Conservation (phyloP, 192 early-diverging fungal species). For the Entophlyctis luteolus region DNA sequence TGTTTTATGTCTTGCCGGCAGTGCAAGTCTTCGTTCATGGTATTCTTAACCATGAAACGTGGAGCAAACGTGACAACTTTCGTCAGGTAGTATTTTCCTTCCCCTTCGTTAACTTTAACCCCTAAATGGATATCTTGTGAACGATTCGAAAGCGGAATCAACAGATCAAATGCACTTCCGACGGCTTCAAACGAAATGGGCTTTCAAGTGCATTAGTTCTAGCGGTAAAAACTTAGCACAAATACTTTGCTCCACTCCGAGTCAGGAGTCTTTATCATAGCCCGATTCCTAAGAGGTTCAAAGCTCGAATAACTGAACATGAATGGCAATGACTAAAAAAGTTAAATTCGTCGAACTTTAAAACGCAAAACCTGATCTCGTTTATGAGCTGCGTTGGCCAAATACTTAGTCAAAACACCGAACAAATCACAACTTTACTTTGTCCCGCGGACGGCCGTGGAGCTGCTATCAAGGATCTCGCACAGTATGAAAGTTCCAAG, state of each 20-base stretch:
- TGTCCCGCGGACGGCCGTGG: slow-evolving; percentile 71
- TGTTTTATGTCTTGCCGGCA: slow-evolving; percentile 69
- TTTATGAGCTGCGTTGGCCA: not conserved
- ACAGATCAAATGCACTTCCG: slow-evolving; percentile 76
- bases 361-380: not conserved
- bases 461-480: slow-evolving; percentile 76
- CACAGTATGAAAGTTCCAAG: slow-evolving; percentile 68
- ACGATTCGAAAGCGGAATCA: slow-evolving; percentile 53
- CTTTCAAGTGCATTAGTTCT: not conserved
- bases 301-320: slow-evolving; percentile 92
- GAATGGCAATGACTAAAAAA: slow-evolving; percentile 59
- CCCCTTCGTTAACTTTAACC: slow-evolving; percentile 79
- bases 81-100: slow-evolving; percentile 73
- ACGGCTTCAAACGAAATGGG: slow-evolving; percentile 78
- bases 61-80: slow-evolving; percentile 88
- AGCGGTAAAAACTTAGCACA: not conserved
- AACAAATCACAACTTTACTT: slow-evolving; percentile 13
- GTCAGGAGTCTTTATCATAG: slow-evolving; percentile 66
- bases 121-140: slow-evolving; percentile 73
- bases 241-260: slow-evolving; percentile 75
- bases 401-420: not conserved
- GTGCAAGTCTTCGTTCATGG: slow-evolving; percentile 64
- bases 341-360: slow-evolving; percentile 66
- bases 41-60: slow-evolving; percentile 86
- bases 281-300: slow-evolving; percentile 75